These are phyloP conservation scores for Rosa chinensis DNA, from an alignment of 306 rosid species.

Conservation along the genomic window DNA sequence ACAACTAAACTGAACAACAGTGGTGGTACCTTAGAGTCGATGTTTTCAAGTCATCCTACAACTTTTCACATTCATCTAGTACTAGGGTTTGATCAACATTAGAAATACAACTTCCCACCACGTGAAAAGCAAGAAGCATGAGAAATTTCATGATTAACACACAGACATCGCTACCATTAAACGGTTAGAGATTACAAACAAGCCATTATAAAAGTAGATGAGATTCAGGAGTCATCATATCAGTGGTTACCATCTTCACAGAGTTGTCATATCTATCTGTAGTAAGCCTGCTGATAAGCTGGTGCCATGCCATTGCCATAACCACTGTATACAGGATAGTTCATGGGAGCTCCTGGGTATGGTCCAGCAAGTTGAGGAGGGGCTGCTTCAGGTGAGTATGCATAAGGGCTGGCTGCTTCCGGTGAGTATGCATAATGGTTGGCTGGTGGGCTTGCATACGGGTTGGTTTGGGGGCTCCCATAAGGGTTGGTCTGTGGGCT, in stretches of 20 bases:
- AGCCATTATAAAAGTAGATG: conserved; percentile 69
- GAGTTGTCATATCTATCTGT: conserved; percentile 87
- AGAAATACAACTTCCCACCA: conserved; percentile 86
- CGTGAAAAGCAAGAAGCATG: conserved; percentile 64
- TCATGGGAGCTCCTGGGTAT: conserved; percentile 81
- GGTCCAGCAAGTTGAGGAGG: conserved; percentile 58
- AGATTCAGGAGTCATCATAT: conserved; percentile 69
- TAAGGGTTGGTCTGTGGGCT: conserved; percentile 73
- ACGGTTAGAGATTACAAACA: conserved; percentile 99
- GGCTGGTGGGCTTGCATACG: conserved; percentile 64
- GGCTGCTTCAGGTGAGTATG: conserved; percentile 84
- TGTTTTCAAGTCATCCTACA: conserved; percentile 80
- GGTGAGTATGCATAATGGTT: conserved; percentile 62
- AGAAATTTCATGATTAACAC: conserved; percentile 84
- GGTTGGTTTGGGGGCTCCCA: conserved; percentile 77
- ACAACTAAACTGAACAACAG: conserved; percentile 63
- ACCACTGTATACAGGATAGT: conserved; percentile 80
- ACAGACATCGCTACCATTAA: conserved; percentile 90
- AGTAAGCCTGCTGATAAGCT: conserved; percentile 99
- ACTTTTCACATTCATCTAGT: conserved; percentile 91
- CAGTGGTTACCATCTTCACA: conserved; percentile 96
- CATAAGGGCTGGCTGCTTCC: conserved; percentile 69
- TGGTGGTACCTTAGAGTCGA: conserved; percentile 43
- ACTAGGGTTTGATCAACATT: conserved; percentile 85
- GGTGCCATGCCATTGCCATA: conserved; percentile 90